Evolutionary conservation across 2,329 filamentous ascomycete genomes (phyloP), one percentile per base, ranked within the genome.

Genomic region (Ceratocystis papillata): DNA sequence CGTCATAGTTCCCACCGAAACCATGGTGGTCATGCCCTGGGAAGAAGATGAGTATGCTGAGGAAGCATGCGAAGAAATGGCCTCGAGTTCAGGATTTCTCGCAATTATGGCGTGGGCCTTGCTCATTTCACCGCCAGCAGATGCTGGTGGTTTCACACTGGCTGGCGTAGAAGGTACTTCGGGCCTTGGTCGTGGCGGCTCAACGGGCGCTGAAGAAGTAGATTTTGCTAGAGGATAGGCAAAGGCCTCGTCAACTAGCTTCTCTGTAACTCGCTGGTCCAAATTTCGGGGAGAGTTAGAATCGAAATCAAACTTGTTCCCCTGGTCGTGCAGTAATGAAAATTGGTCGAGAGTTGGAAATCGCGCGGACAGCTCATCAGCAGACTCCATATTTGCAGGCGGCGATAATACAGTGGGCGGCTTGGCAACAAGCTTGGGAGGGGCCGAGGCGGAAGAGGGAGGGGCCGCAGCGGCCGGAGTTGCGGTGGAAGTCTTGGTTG

Each of bases 261-360:
- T 87, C 72, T 91, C 85, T 0, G 87, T 84, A 7, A 94, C 83
- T 68, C 84, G 81, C 71, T 88, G 83, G 41, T 81, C 84, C 17
- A 90, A 75, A 64, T 81, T 79, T 20, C 80, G 79, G 41, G 82
- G 75, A 48, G 77, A 75, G 28, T 81, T 74, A 15, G 79, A 77
- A 67, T 89, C 87, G 73, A 96, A 96, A 65, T 93, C 87, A 71
- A 96, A 96, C 68, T 90, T 92, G 68, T 84, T 77, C 2, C 89
- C 88, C 69, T 89, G 84, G 69, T 97, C 91, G 70, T 96, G 90
- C 57, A 96, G 78, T 20, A 99, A 79, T 2, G 93, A 87, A 73
- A 99, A 99, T 70, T 97, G 90, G 72, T 97, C 92, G 28, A 99
- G 79, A 5, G 90, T 92, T 0, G 94, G 94, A 70, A 96, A 99